Percentiles rank a stretch among this genome's conserved stretches.
These are phyloP conservation scores for Verticillium nubilum DNA, from an alignment of 2,329 filamentous ascomycete genomes.

Conservation along the genomic window DNA sequence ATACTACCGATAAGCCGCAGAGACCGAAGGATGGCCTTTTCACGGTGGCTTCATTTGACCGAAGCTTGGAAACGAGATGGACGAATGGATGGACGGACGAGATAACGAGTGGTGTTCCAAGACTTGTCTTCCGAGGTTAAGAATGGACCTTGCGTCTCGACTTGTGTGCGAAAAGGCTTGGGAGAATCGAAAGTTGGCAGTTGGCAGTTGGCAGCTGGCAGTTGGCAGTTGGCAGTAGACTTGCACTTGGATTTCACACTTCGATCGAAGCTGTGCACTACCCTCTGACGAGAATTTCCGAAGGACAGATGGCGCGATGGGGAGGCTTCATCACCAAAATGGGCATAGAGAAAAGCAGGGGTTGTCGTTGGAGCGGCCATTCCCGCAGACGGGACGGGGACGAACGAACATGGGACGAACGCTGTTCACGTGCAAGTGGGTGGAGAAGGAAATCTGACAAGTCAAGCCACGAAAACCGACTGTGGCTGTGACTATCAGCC, in stretches of 20 bases:
- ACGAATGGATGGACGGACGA: not conserved
- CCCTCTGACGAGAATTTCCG: not conserved
- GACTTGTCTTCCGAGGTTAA: not conserved
- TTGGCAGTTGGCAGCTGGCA: not conserved
- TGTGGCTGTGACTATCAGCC: too few relatives aligned
- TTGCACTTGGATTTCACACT: too few relatives aligned
- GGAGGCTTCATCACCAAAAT: not conserved
- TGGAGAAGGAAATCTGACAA: not conserved
- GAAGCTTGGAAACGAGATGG: not conserved
- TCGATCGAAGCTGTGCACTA: too few relatives aligned
- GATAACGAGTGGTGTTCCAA: not conserved
- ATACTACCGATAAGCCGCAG: not conserved
- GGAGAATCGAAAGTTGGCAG: not conserved
- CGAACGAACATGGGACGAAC: too few relatives aligned
- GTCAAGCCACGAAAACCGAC: not conserved
- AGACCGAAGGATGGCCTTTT: not conserved
- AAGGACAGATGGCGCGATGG: not conserved
- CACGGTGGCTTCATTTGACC: not conserved
- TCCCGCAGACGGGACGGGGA: not conserved
- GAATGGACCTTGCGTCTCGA: too few relatives aligned
- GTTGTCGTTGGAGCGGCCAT: not conserved
- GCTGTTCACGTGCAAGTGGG: not conserved
- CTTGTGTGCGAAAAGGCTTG: not conserved
- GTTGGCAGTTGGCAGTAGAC: too few relatives aligned
- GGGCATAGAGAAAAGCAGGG: not conserved